Percentiles rank a stretch among this genome's conserved stretches.
Conservation (phyloP, 176 grass and related monocot genomes). For the Bothriochloa decipiens region DNA sequence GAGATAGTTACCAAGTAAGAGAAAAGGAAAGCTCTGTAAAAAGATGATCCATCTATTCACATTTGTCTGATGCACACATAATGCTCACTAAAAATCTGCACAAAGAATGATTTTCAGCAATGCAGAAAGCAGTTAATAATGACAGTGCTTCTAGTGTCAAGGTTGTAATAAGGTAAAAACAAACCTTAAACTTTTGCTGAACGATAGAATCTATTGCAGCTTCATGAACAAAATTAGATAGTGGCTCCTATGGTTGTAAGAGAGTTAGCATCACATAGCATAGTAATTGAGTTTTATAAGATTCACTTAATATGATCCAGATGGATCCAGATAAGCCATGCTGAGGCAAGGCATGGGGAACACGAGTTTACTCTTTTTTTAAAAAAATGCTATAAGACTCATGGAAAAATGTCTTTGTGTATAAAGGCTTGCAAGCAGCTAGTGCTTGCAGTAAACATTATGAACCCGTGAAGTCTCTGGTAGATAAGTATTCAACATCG, state of each 20-base stretch:
- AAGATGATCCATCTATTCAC: constrained; percentile 16
- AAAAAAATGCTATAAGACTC: background rate
- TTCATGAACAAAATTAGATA: background rate
- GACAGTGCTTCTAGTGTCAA: background rate
- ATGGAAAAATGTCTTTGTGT: background rate
- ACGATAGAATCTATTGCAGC: background rate
- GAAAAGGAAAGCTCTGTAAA: constrained; percentile 31
- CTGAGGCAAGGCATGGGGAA: background rate
- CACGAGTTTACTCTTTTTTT: background rate
- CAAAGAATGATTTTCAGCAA: background rate
- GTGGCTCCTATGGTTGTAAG: background rate
- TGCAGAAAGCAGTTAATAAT: background rate
- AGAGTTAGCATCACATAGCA: background rate
- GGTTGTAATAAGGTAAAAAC: background rate
- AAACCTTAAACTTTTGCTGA: constrained; percentile 33
- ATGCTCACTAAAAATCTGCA: constrained; percentile 22
- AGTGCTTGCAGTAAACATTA: background rate
- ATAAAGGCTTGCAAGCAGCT: background rate
- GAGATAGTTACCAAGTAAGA: constrained; percentile 20
- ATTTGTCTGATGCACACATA: constrained; percentile 3
- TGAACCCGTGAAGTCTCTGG: background rate
- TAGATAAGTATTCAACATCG: background rate
- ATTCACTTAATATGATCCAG: background rate
- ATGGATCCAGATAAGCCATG: background rate
- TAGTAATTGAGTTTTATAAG: background rate